A percentile compares a stretch with the other conserved stretches of the same genome.
Evolutionary conservation across 2,329 filamentous ascomycete genomes (phyloP).

Genomic region (Fulvia fulva): DNA sequence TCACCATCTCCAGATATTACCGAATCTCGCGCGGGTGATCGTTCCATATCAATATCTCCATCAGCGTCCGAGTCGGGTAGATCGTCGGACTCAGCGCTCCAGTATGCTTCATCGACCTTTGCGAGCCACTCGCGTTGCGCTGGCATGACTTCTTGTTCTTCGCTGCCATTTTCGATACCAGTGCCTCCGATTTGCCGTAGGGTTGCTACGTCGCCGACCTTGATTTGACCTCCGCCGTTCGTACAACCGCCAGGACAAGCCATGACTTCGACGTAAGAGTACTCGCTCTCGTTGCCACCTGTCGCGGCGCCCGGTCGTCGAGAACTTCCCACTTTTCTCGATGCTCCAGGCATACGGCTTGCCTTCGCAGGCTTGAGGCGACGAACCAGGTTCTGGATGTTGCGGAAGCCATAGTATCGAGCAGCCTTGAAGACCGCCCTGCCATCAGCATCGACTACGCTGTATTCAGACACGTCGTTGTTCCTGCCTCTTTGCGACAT

Average conservation of each 20-base stretch:
- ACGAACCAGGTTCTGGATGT: conserved; percentile 97
- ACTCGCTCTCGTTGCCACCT: conserved; percentile 52
- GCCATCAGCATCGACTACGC: conserved; percentile 52
- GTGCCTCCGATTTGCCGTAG: conserved; percentile 35
- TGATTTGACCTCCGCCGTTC: conserved; percentile 94
- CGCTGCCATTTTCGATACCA: conserved; percentile 34
- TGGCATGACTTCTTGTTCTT: conserved; percentile 47
- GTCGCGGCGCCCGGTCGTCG: conserved; percentile 34
- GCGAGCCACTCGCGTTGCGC: conserved; percentile 85
- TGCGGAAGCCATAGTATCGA: conserved; percentile 94
- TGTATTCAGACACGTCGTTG: conserved; percentile 84
- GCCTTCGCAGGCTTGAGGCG: conserved; percentile 75
- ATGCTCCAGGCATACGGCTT: conserved; percentile 76
- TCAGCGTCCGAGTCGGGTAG: conserved; percentile 11
- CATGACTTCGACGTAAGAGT: conserved; percentile 98
- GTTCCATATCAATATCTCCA: conserved; percentile 20
- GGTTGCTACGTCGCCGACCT: conserved; percentile 68
- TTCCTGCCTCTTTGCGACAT: conserved; percentile 75
- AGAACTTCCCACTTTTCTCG: conserved; percentile 49
- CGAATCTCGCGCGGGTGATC: conserved; percentile 21
- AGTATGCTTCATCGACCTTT: conserved; percentile 59
- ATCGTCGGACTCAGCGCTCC: conserved; percentile 29
- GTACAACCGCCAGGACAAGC: conserved; percentile 98
- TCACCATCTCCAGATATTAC: conserved; percentile 28
- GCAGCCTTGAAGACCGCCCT: conserved; percentile 68